A percentile compares a stretch with the other conserved stretches of the same genome.
Conservation (phyloP, 768 basidiomycete species). For the Tubosaeta sp. region DNA sequence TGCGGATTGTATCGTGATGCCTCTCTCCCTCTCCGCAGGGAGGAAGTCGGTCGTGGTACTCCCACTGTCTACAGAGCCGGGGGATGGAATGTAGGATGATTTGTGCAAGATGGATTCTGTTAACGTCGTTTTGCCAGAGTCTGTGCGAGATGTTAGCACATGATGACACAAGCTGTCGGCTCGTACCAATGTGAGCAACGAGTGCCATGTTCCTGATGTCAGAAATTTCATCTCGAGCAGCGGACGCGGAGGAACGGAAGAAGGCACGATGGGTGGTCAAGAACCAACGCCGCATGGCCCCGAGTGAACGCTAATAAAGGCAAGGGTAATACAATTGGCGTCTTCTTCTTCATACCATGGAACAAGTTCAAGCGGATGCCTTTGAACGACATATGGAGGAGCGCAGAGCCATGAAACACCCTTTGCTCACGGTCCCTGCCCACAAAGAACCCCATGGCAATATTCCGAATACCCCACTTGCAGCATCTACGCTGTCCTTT, state of each 20-base stretch:
- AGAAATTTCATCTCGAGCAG: constrained; percentile 30
- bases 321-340: background rate
- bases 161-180: background rate
- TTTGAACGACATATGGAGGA: constrained; percentile 45
- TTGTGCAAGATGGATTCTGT: constrained; percentile 82
- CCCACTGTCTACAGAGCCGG: constrained; percentile 85
- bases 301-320: constrained; percentile 13
- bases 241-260: constrained; percentile 22
- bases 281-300: constrained; percentile 19
- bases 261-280: background rate
- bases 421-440: constrained; percentile 55
- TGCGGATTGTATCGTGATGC: constrained; percentile 90
- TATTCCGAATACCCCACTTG: constrained; percentile 89
- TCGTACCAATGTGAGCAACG: constrained; percentile 82
- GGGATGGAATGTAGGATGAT: constrained; percentile 64
- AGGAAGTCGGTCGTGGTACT: constrained; percentile 90
- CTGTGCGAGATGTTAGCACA: constrained; percentile 34
- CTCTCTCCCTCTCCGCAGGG: constrained; percentile 84
- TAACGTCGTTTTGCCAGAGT: constrained; percentile 86
- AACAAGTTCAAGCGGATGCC: constrained; percentile 27
- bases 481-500: constrained; percentile 75
- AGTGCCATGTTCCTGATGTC: constrained; percentile 75
- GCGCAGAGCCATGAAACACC: constrained; percentile 31
- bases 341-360: constrained; percentile 21
- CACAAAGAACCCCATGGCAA: constrained; percentile 39